phyloP scores from a whole-genome alignment of 2,329 filamentous ascomycete species.

The Coniochaeta hoffmannii region DNA sequence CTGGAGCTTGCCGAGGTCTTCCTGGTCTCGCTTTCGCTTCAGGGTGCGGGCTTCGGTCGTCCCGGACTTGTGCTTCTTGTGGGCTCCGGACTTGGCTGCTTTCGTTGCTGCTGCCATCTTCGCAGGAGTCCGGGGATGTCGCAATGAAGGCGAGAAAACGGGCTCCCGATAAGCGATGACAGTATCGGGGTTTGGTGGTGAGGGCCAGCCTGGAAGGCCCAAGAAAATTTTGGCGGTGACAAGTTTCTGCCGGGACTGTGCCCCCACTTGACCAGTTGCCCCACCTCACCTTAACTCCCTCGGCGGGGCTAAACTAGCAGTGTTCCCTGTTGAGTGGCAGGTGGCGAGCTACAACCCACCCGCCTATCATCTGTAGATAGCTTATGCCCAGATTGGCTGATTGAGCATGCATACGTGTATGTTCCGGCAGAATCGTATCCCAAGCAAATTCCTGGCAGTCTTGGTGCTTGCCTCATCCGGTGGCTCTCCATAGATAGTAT shows the following conservation, averaged over 20 bases:
- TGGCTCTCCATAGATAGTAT: too few relatives aligned
- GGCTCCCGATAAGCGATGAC: background rate
- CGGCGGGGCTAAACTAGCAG: background rate
- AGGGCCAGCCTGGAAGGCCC: background rate
- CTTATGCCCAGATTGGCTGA: too few relatives aligned
- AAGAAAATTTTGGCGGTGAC: slow-evolving; percentile 3
- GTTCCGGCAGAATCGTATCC: too few relatives aligned
- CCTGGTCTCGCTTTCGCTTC: slow-evolving; percentile 18
- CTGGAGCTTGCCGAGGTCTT: slow-evolving; percentile 17
- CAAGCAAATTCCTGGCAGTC: too few relatives aligned
- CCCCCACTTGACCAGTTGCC: background rate
- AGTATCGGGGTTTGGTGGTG: background rate
- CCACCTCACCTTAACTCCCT: background rate
- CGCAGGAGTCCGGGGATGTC: background rate
- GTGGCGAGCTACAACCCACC: background rate
- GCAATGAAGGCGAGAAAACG: background rate
- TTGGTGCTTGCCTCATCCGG: too few relatives aligned
- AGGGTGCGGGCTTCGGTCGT: slow-evolving; percentile 13
- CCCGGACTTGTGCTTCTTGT: background rate
- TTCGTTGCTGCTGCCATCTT: background rate
- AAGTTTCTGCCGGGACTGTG: background rate
- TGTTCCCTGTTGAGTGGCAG: background rate
- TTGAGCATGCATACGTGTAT: too few relatives aligned
- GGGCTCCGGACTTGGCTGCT: background rate
- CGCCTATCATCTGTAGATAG: background rate